A percentile compares a stretch with the other conserved stretches of the same genome.
These are phyloP conservation scores for Yamadazyma jaroonii DNA, from an alignment of 1,139 yeast species.

Conservation along the genomic window DNA sequence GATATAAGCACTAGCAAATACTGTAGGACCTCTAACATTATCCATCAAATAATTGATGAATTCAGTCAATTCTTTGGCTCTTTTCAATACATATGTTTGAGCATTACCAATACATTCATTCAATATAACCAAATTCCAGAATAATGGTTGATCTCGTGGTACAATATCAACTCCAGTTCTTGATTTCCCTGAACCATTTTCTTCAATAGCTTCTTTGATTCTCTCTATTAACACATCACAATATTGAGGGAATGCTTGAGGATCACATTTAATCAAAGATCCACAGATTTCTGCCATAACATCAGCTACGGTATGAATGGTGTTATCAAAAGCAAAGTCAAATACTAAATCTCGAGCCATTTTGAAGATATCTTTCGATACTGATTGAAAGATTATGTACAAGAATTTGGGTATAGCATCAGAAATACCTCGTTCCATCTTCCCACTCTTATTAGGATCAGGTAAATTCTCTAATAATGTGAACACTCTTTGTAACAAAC, in stretches of 20 bases:
- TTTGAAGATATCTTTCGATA: slow-evolving; percentile 62
- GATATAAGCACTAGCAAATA: slow-evolving; percentile 45
- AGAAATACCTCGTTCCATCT: slow-evolving; percentile 52
- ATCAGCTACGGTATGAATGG: slow-evolving; percentile 65
- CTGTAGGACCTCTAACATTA: slow-evolving; percentile 64
- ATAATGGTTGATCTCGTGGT: slow-evolving; percentile 74
- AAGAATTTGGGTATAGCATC: slow-evolving; percentile 63
- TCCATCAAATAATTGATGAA: slow-evolving; percentile 54
- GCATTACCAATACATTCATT: slow-evolving; percentile 75
- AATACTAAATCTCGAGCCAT: slow-evolving; percentile 51
- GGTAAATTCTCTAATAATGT: slow-evolving; percentile 75
- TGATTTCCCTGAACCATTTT: slow-evolving; percentile 79
- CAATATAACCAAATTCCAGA: slow-evolving; percentile 69
- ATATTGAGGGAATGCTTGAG: slow-evolving; percentile 42
- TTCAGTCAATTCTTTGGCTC: slow-evolving; percentile 45
- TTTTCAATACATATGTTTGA: slow-evolving; percentile 45
- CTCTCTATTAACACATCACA: slow-evolving; percentile 47
- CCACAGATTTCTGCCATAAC: slow-evolving; percentile 72
- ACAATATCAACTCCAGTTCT: slow-evolving; percentile 68
- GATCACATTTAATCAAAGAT: slow-evolving; percentile 62
- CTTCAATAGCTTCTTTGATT: slow-evolving; percentile 69
- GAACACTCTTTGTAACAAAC: slow-evolving; percentile 60
- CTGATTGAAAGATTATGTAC: slow-evolving; percentile 64
- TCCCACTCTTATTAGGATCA: slow-evolving; percentile 49
- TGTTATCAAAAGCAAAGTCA: slow-evolving; percentile 56